Conservation (phyloP, 169 alveolate genomes). For the Plasmodium adleri region DNA sequence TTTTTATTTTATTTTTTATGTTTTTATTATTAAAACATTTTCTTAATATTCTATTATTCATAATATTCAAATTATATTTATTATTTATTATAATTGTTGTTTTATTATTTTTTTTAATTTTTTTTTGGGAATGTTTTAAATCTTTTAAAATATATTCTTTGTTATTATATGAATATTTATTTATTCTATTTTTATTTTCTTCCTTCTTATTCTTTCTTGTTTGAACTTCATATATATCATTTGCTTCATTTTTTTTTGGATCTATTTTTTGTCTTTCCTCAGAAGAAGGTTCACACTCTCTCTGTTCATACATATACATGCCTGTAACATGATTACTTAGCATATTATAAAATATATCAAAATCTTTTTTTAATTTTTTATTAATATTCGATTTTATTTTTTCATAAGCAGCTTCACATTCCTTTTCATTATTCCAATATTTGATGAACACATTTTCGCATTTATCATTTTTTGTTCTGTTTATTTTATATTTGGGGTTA, state of each 20-base stretch:
- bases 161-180: no score
- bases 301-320: background rate
- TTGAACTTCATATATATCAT: background rate
- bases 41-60: no score
- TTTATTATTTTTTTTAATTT: no score
- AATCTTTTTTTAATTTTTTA: constrained; percentile 6
- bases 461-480: constrained; percentile 2
- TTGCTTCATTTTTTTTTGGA: background rate
- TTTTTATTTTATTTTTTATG: no score
- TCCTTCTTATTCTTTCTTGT: background rate
- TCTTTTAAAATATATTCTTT: no score
- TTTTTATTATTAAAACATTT: no score
- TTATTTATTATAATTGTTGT: no score
- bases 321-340: background rate
- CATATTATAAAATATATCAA: background rate
- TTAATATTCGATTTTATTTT: constrained; percentile 11
- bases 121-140: no score
- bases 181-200: background rate
- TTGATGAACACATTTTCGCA: constrained; percentile 29
- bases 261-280: background rate
- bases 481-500: background rate
- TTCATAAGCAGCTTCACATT: constrained; percentile 1
- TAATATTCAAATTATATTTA: no score
- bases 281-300: background rate
- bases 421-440: constrained; percentile 52